Percentiles rank a stretch among this genome's conserved stretches.
Evolutionary conservation across 164 flowering plant genomes (phyloP).

Genomic region (Tetrastigma voinierianum): DNA sequence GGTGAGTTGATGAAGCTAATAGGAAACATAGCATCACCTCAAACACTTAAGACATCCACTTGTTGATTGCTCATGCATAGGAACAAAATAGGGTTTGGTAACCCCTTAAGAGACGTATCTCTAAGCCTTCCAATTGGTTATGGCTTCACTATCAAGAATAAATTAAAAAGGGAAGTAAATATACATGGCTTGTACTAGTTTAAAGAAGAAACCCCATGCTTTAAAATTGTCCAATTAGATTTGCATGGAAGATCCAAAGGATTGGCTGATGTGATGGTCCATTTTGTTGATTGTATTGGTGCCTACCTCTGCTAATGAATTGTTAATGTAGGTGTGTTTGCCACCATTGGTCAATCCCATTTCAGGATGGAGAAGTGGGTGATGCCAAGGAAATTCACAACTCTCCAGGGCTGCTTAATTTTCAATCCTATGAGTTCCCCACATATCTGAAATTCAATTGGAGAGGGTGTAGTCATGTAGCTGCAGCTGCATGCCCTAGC

Average conservation of each 20-base stretch:
- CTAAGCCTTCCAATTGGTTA: not conserved
- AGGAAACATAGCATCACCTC: no score
- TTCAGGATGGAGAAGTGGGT: not conserved
- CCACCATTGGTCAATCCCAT: not conserved
- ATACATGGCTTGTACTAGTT: no score
- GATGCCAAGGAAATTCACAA: not conserved
- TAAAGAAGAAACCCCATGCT: not conserved
- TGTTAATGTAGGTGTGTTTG: not conserved
- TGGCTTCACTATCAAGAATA: not conserved
- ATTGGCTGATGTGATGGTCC: not conserved
- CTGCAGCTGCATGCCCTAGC: no score
- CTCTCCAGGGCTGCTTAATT: no score
- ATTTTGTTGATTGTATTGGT: not conserved
- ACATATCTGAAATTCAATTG: not conserved
- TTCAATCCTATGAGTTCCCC: not conserved
- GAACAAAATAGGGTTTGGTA: no score
- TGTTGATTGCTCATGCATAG: no score
- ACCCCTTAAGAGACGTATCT: no score
- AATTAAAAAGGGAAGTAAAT: no score
- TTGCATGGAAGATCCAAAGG: not conserved
- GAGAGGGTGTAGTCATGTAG: not conserved
- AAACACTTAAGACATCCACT: no score
- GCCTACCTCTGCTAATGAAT: not conserved
- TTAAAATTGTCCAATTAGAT: not conserved
- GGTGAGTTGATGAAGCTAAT: no score